Evolutionary conservation across 805 yeast species (phyloP).

Genomic region (Teunomyces barrocoloradensis): DNA sequence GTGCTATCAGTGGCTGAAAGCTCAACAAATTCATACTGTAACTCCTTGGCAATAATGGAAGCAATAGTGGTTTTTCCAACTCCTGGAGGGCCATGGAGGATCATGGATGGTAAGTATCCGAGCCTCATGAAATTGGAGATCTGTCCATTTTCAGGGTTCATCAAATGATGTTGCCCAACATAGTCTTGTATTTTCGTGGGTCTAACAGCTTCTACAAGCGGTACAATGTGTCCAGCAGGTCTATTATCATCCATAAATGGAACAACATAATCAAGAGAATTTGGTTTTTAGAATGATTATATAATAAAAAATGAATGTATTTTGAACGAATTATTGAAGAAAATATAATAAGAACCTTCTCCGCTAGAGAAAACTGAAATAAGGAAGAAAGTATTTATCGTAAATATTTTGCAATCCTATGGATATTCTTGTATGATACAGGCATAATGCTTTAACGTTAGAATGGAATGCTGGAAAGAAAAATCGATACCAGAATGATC

Average conservation of each 20-base stretch:
- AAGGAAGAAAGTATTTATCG: not conserved
- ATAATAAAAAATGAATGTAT: not conserved
- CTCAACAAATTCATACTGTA: conserved; percentile 64
- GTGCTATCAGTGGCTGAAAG: conserved; percentile 81
- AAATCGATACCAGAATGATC: not conserved
- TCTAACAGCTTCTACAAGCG: conserved; percentile 74
- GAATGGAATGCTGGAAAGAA: not conserved
- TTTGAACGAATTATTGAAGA: not conserved
- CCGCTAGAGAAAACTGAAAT: not conserved
- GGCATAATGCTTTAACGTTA: conserved; percentile 3
- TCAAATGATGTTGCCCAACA: conserved; percentile 81
- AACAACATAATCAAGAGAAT: too few species aligned
- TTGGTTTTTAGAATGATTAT: not conserved
- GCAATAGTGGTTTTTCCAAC: conserved; percentile 92
- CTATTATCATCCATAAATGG: not conserved
- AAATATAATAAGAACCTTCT: not conserved
- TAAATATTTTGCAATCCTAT: not conserved
- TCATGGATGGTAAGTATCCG: conserved; percentile 78
- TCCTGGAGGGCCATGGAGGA: conserved; percentile 95
- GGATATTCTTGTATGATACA: not conserved
- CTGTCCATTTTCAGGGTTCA: conserved; percentile 59
- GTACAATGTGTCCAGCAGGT: not conserved
- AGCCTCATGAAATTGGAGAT: conserved; percentile 61
- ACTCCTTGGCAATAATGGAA: conserved; percentile 52
- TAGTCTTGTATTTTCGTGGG: conserved; percentile 68